These are phyloP conservation scores for Canna indica DNA, from an alignment of 176 grass and related monocot genomes.

Conservation along the genomic window DNA sequence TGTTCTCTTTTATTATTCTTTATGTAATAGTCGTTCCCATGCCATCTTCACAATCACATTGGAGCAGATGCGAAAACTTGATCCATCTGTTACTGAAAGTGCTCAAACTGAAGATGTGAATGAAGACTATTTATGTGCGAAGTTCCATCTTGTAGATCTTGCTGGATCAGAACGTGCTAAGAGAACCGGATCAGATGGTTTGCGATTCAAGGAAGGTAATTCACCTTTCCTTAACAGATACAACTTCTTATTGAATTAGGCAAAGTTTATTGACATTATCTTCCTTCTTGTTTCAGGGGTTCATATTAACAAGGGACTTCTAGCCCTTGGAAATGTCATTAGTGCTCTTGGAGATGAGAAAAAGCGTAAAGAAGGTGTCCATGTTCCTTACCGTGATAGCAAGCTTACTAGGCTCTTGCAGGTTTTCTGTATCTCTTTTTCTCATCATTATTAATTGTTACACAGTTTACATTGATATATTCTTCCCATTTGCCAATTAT, in stretches of 20 bases:
- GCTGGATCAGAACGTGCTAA: constrained; percentile 94
- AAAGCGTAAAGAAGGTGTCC: constrained; percentile 93
- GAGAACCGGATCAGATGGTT: constrained; percentile 87
- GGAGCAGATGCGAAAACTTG: constrained; percentile 98
- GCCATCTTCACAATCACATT: constrained; percentile 99
- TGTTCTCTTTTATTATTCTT: neutral
- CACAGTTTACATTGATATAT: neutral
- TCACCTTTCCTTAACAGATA: neutral
- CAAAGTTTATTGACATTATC: constrained; percentile 4
- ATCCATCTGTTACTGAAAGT: constrained; percentile 57
- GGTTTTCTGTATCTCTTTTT: constrained; percentile 30
- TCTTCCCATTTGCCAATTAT: neutral
- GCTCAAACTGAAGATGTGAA: constrained; percentile 62
- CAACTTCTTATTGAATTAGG: neutral
- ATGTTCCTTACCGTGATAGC: constrained; percentile 97
- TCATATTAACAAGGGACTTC: constrained; percentile 96
- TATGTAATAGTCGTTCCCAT: constrained; percentile 87
- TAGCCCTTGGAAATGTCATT: constrained; percentile 96
- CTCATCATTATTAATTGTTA: neutral
- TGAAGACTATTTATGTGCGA: constrained; percentile 94
- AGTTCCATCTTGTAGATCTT: constrained; percentile 94
- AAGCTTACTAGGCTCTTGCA: constrained; percentile 97
- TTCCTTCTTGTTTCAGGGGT: constrained; percentile 50
- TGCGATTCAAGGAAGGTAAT: constrained; percentile 98
- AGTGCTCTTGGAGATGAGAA: constrained; percentile 99